Base-by-base conservation (phyloP, 31 red algal species). In the Asparagopsis taxiformis region DNA sequence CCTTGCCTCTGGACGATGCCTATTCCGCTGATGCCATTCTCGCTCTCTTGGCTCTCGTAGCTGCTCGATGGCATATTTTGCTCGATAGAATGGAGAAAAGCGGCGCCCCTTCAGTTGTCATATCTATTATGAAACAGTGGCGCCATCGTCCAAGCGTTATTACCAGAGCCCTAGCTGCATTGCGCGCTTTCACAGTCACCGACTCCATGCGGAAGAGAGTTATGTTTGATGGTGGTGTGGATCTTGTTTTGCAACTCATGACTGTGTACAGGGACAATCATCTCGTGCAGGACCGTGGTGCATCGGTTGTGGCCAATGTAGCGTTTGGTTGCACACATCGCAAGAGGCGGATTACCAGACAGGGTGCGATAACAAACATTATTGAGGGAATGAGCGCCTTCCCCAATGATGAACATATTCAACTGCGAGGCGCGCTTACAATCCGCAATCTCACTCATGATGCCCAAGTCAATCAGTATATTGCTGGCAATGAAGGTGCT, bases 401-500 rank as follows among this genome's bases (percentile, higher is more conserved):
- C 60, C 25, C 80, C 1, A 29, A 56, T 26, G 59, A 85, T 34
- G 67, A 74, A 17, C 33, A 65, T 21, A 74, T 74, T 21, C 59
- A 65, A 31, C 26, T 65, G 10, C 55, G 68, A 29, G 37, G 52
- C 41, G 68, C 69, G 17, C 35, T 85, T 1, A 62, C 69, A n/a
- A 46, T 85, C 38, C 53, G 80, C 10, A 85, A 85, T 30, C 68
- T 85, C 23, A 74, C 80, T 3, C 61, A 65, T 52, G 35, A 65
- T 3, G 49, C 80, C 23, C 80, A 85, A 44, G 68, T 85, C 68
- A 85, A 85, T 37, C 80, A 85, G 44, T 85, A 63, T 34, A 11
- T 85, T 0, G 80, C 50, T 19, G 80, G 68, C 3, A 72, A 74
- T 63, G 68, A 64, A 28, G 80, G 80, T 29, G 69, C 59, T 31